phyloP scores from a whole-genome alignment of 73 alveolate genomes.

The Paramecium tetraurelia region DNA sequence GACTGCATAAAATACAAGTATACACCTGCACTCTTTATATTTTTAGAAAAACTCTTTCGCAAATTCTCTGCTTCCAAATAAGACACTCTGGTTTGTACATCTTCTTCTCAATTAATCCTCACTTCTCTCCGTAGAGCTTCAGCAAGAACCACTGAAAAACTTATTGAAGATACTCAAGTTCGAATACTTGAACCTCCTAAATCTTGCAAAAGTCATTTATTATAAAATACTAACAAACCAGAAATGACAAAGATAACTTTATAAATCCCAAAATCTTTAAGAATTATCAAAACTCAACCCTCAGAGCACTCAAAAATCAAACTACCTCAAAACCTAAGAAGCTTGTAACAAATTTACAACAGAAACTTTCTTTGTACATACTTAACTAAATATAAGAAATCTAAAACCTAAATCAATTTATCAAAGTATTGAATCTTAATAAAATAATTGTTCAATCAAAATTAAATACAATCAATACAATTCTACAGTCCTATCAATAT shows the following conservation, averaged over 20 bases:
- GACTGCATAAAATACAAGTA: neutral
- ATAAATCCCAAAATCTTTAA: neutral
- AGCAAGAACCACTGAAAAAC: neutral
- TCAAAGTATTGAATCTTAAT: neutral
- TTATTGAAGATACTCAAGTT: neutral
- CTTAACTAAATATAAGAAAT: neutral
- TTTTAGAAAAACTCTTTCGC: neutral
- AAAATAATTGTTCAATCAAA: neutral
- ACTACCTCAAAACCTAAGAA: neutral
- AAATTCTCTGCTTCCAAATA: neutral
- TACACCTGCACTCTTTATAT: neutral
- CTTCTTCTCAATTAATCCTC: neutral
- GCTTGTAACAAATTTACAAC: neutral
- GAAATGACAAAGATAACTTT: neutral
- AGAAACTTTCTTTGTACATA: neutral
- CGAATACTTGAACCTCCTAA: neutral
- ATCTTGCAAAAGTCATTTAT: neutral
- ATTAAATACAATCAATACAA: no score
- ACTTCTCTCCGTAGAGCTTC: constrained; percentile 5
- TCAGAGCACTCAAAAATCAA: neutral
- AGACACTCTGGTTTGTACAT: neutral
- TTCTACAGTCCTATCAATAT: no score
- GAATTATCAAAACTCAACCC: neutral
- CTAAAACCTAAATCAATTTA: neutral
- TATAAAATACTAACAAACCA: neutral